Conservation (phyloP, 805 yeast genomes). For the Maudiozyma bulderi region DNA sequence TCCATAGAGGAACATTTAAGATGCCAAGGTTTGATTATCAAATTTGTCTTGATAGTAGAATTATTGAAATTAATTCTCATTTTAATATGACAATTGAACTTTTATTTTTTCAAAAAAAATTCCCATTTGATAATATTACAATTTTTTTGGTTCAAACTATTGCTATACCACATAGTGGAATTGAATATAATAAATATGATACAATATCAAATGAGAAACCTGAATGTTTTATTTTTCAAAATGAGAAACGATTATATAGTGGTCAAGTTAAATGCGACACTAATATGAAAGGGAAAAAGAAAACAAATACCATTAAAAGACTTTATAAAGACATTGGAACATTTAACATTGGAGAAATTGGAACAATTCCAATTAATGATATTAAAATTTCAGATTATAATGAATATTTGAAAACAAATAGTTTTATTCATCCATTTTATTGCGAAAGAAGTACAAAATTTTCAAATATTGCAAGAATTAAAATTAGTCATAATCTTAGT, state of each 20-base stretch:
- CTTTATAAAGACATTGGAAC: neutral
- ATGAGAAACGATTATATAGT: neutral
- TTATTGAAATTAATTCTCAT: conserved; percentile 11
- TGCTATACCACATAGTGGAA: conserved; percentile 10
- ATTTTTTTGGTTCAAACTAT: conserved; percentile 9
- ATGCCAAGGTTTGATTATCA: conserved; percentile 5
- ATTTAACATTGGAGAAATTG: neutral
- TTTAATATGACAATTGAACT: conserved; percentile 7
- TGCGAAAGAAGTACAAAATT: conserved; percentile 8
- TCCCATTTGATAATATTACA: conserved; percentile 3
- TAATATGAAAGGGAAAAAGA: neutral
- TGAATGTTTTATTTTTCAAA: neutral
- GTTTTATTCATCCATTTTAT: conserved; percentile 9
- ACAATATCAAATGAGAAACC: neutral
- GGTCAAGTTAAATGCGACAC: neutral
- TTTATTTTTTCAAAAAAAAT: conserved; percentile 2
- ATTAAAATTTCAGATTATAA: neutral
- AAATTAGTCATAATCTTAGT: conserved; percentile 11
- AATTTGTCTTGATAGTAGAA: conserved; percentile 7
- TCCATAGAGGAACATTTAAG: conserved; percentile 5
- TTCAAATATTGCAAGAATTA: conserved; percentile 6
- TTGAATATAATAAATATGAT: neutral
- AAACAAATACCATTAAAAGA: neutral
- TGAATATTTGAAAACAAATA: neutral
- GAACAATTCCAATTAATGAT: conserved; percentile 1